phyloP scores from a whole-genome alignment of 331 rosid genomes.

The Telfairia occidentalis region DNA sequence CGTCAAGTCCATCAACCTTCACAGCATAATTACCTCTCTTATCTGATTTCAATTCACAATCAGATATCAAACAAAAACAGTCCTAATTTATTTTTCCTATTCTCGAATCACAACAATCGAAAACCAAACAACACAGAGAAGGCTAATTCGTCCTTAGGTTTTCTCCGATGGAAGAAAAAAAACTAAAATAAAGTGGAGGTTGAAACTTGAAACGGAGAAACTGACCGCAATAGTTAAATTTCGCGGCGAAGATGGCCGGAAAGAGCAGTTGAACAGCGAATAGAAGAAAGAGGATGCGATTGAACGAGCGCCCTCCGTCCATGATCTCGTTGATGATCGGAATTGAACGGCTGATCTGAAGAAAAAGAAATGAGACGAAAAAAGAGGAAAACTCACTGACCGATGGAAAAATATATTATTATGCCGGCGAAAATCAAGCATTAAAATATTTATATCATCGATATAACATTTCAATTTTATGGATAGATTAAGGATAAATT shows the following conservation, averaged over 20 bases:
- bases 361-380: background rate
- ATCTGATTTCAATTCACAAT: slow-evolving; percentile 27
- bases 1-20: slow-evolving; percentile 44
- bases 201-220: background rate
- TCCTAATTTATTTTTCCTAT: background rate
- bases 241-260: slow-evolving; percentile 26
- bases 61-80: background rate
- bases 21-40: slow-evolving; percentile 47
- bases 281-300: slow-evolving; percentile 26
- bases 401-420: background rate
- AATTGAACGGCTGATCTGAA: background rate
- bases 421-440: background rate
- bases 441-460: too few relatives aligned
- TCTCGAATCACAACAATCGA: background rate
- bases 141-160: background rate
- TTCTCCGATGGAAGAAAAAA: background rate
- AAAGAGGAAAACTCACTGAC: background rate
- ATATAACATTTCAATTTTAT: too few relatives aligned
- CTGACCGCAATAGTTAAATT: slow-evolving; percentile 56
- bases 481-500: too few relatives aligned
- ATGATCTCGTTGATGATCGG: slow-evolving; percentile 19
- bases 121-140: background rate
- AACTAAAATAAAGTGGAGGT: background rate
- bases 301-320: slow-evolving; percentile 21
- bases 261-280: slow-evolving; percentile 17